Base-by-base conservation (phyloP, 805 yeast genomes). In the Cyberlindnera veronae region DNA sequence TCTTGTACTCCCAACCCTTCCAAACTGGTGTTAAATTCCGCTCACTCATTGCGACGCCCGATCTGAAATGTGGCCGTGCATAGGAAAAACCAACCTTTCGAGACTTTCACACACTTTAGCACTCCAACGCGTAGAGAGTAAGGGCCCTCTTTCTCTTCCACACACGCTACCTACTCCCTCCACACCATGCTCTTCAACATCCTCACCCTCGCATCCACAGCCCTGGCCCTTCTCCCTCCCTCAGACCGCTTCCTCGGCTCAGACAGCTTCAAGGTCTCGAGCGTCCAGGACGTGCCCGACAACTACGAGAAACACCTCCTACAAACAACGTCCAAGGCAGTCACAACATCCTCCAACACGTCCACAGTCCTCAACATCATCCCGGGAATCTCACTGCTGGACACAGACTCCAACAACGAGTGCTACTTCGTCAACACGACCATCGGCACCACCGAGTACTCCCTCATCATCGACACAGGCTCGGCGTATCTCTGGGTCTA, bases 401-500 rank as follows among this genome's bases (percentile, higher is more conserved):
- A 54, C 23, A 55, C 63, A 1, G 63, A 59, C 34, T 39, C 14
- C 9, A 50, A 55, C 41, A 51, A 49, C 27, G 61, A 63, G 39
- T 66, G 72, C n/a, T 70, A 60, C 39, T 67, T 52, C 32, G 60
- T 67, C 36, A 62, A 70, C 45, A 61, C 68, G 22, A 66, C 67
- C 12, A 59, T 71, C 28, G 68, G 63, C 17, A 50, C 64, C n/a
- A 54, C 55, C n/a, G 61, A 62, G 23, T 77, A 69, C 49, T 75
- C 76, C 5, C 60, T 81, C 29, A 66, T 81, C 15, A 60, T 81
- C 14, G 87, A 81, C 57, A 81, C 87, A 0, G 86, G 84, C 6
- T 76, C 83, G 20, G 78, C 79, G 14, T 72, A 78, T 42, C 55
- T 78, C 3, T 81, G 87, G 87, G 67, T 81, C 4, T 79, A 77